Percentiles rank a stretch among this genome's conserved stretches.
Evolutionary conservation across 352 stramenopile species (phyloP).

Genomic region (Phytopythium aichiense): DNA sequence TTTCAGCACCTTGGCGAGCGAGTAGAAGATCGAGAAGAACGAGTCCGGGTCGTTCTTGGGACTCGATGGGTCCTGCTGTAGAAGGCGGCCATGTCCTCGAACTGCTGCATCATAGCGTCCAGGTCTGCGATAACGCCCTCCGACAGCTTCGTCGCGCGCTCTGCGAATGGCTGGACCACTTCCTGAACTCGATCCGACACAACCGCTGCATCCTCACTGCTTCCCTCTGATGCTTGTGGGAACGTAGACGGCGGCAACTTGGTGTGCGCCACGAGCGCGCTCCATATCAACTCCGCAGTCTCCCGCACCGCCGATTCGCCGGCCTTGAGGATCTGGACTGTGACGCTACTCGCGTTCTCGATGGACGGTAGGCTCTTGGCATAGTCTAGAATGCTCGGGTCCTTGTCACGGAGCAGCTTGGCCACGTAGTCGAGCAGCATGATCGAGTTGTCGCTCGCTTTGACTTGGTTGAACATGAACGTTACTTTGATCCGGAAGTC

Average conservation of each 20-base stretch:
- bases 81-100: slow-evolving; percentile 62
- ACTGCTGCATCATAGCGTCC: slow-evolving; percentile 56
- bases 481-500: slow-evolving; percentile 87
- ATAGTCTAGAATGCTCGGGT: slow-evolving; percentile 69
- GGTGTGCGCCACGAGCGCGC: slow-evolving; percentile 32
- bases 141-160: slow-evolving; percentile 57
- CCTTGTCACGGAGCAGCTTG: slow-evolving; percentile 61
- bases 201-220: slow-evolving; percentile 19
- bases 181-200: slow-evolving; percentile 75
- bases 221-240: slow-evolving; percentile 13
- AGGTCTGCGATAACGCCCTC: slow-evolving; percentile 44
- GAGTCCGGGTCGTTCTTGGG: slow-evolving; percentile 62
- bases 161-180: slow-evolving; percentile 68
- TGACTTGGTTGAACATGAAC: slow-evolving; percentile 86
- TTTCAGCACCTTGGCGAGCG: slow-evolving; percentile 79
- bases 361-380: slow-evolving; percentile 69
- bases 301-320: slow-evolving; percentile 73
- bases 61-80: slow-evolving; percentile 73
- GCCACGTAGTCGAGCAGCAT: slow-evolving; percentile 81
- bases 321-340: slow-evolving; percentile 70
- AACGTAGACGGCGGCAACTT: slow-evolving; percentile 47
- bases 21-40: slow-evolving; percentile 87
- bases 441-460: slow-evolving; percentile 78
- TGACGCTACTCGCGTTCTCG: slow-evolving; percentile 74
- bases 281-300: slow-evolving; percentile 58